Evolutionary conservation across 306 rosid genomes (phyloP).

Genomic region (Erythrophleum fordii): DNA sequence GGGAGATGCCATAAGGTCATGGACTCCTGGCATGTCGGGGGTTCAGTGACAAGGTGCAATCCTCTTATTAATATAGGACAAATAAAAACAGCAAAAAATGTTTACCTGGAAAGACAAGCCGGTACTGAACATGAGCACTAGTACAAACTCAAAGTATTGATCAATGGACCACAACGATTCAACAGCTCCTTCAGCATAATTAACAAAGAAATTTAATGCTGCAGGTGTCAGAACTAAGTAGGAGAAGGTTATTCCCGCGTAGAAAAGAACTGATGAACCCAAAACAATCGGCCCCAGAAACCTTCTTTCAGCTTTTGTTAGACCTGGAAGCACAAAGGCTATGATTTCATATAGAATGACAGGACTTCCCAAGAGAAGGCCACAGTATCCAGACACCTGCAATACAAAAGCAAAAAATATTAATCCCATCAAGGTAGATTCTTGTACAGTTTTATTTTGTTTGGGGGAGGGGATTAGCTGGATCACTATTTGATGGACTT

Average conservation of each 20-base stretch:
- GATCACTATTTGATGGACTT: neutral
- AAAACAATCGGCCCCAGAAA: conserved; percentile 92
- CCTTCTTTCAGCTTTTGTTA: conserved; percentile 79
- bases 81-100: neutral
- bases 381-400: conserved; percentile 98
- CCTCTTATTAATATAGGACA: neutral
- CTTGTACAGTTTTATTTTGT: too few relatives aligned
- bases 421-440: neutral
- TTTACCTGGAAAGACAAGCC: conserved; percentile 98
- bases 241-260: conserved; percentile 88
- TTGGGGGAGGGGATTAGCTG: neutral
- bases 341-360: conserved; percentile 86
- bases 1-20: neutral
- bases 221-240: conserved; percentile 86
- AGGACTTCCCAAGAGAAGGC: conserved; percentile 96
- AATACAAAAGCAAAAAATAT: conserved; percentile 23
- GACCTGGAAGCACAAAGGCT: conserved; percentile 91
- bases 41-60: neutral
- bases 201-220: conserved; percentile 87
- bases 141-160: conserved; percentile 97
- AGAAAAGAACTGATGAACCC: conserved; percentile 94
- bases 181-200: conserved; percentile 91
- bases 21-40: neutral
- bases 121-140: conserved; percentile 95
- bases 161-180: conserved; percentile 98